Conservation (phyloP, 2,329 filamentous ascomycete genomes). For the Boeremia exigua region DNA sequence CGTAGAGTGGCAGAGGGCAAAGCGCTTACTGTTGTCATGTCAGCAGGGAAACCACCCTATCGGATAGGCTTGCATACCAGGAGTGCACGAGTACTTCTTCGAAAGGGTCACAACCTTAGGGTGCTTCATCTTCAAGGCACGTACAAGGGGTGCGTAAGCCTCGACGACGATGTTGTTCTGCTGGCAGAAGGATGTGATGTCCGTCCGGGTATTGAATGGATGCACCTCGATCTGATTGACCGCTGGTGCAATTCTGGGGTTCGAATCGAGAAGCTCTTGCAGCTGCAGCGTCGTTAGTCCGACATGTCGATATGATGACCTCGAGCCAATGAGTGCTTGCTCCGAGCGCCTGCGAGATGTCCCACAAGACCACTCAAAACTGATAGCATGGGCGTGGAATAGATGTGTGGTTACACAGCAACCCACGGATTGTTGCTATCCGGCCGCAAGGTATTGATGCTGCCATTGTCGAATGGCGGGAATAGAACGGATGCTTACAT, state of each 20-base stretch:
- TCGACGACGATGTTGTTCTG: slow-evolving; percentile 73
- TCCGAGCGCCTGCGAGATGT: slow-evolving; percentile 7
- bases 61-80: slow-evolving; percentile 52
- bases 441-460: slow-evolving; percentile 7
- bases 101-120: slow-evolving; percentile 67
- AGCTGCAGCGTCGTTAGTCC: slow-evolving; percentile 55
- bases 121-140: slow-evolving; percentile 73
- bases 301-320: not conserved
- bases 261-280: slow-evolving; percentile 69
- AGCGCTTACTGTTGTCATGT: slow-evolving; percentile 9
- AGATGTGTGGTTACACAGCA: slow-evolving; percentile 9
- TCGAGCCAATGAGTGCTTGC: slow-evolving; percentile 10
- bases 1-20: not conserved
- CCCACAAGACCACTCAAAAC: not conserved
- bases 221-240: slow-evolving; percentile 84
- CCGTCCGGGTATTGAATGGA: slow-evolving; percentile 76
- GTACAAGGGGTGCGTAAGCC: slow-evolving; percentile 79
- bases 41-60: not conserved
- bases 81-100: slow-evolving; percentile 71
- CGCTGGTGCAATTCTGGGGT: slow-evolving; percentile 67
- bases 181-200: slow-evolving; percentile 71
- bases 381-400: not conserved
- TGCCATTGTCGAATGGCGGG: not conserved
- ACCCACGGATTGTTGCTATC: slow-evolving; percentile 9
- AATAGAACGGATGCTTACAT: slow-evolving; percentile 57